A percentile compares a stretch with the other conserved stretches of the same genome.
phyloP scores from a whole-genome alignment of 345 rosid species.

The Boechera divaricarpa region DNA sequence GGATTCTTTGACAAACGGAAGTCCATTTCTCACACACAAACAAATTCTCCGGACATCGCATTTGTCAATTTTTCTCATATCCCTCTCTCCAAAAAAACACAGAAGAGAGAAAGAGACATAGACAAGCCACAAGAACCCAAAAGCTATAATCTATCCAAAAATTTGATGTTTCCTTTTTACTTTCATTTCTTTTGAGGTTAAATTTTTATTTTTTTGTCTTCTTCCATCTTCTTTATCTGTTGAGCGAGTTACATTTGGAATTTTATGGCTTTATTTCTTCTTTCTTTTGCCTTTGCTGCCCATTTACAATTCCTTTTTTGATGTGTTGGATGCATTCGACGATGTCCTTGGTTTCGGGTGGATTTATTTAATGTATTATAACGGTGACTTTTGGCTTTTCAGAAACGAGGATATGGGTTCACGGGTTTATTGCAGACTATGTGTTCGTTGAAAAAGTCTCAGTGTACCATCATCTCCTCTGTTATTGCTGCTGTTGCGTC shows the following conservation, averaged over 20 bases:
- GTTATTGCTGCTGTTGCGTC: background rate
- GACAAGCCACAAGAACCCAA: constrained; percentile 59
- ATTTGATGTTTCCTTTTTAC: constrained; percentile 53
- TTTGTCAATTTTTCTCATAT: constrained; percentile 24
- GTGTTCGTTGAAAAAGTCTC: constrained; percentile 33
- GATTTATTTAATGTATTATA: constrained; percentile 1
- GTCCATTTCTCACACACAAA: constrained; percentile 39
- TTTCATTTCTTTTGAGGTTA: constrained; percentile 75
- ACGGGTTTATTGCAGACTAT: constrained; percentile 32
- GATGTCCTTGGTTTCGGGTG: constrained; percentile 29
- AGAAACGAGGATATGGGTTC: constrained; percentile 24
- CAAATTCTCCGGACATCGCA: constrained; percentile 35
- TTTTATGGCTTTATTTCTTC: constrained; percentile 36
- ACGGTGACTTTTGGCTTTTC: constrained; percentile 34
- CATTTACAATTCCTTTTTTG: constrained; percentile 33
- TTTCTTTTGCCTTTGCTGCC: constrained; percentile 11
- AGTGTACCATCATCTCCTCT: constrained; percentile 13
- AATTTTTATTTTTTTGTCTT: constrained; percentile 23
- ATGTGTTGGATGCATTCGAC: constrained; percentile 47
- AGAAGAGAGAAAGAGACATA: constrained; percentile 23
- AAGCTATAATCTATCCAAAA: constrained; percentile 48
- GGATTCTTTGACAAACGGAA: constrained; percentile 46
- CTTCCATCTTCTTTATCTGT: constrained; percentile 36
- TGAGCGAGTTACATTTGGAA: constrained; percentile 48
- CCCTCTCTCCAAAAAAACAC: background rate